Evolutionary conservation across 2,329 filamentous ascomycete species (phyloP).

Genomic region (Penicillium sp.): DNA sequence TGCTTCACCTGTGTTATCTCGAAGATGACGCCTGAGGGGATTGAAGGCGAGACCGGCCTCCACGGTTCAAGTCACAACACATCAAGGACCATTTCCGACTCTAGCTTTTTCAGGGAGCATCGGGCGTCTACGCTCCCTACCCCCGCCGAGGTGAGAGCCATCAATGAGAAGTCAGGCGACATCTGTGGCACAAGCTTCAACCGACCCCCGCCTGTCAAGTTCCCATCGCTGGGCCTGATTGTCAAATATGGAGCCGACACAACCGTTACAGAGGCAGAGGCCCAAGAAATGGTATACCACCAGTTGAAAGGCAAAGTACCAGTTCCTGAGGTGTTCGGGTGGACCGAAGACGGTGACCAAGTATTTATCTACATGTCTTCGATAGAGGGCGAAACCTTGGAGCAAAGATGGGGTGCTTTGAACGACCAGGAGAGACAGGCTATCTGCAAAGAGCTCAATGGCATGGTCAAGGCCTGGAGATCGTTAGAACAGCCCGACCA

Average conservation of each 20-base stretch:
- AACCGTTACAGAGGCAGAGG: slow-evolving; percentile 27
- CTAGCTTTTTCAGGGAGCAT: slow-evolving; percentile 13
- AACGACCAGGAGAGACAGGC: slow-evolving; percentile 20
- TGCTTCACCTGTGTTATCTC: background rate
- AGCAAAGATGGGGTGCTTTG: slow-evolving; percentile 23
- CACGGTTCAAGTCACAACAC: slow-evolving; percentile 4
- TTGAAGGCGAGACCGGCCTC: slow-evolving; percentile 1
- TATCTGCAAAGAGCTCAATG: slow-evolving; percentile 31
- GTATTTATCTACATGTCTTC: slow-evolving; percentile 27
- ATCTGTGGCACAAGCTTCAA: slow-evolving; percentile 18
- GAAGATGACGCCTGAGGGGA: background rate
- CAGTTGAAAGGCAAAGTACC: slow-evolving; percentile 23
- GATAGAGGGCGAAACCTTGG: slow-evolving; percentile 20
- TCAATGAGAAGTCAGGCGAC: slow-evolving; percentile 22
- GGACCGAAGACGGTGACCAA: slow-evolving; percentile 20
- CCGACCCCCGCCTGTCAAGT: slow-evolving; percentile 28
- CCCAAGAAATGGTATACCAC: slow-evolving; percentile 27
- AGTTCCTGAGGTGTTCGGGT: slow-evolving; percentile 25
- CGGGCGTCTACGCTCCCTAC: slow-evolving; percentile 23
- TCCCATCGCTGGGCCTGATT: slow-evolving; percentile 31
- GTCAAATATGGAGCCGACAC: slow-evolving; percentile 36
- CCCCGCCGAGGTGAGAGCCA: slow-evolving; percentile 27
- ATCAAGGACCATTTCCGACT: slow-evolving; percentile 8
- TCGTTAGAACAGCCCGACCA: slow-evolving; percentile 9
- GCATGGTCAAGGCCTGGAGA: slow-evolving; percentile 22